Percentiles rank a stretch among this genome's conserved stretches.
Conservation (phyloP, 75 land plant genomes). For the Pinus albicaulis region DNA sequence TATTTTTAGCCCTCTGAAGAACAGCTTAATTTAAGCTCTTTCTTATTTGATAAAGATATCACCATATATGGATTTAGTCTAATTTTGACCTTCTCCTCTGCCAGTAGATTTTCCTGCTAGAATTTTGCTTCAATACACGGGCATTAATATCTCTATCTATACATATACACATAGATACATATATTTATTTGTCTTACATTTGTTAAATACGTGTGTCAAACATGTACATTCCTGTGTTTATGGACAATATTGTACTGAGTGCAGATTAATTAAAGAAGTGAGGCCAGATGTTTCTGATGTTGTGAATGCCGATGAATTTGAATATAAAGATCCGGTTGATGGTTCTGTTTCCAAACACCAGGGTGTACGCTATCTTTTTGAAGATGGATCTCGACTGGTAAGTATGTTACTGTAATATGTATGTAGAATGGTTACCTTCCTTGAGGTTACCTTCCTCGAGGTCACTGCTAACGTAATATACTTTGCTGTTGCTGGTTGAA, state of each 20-base stretch:
- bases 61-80: neutral
- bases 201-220: too few relatives aligned
- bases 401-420: constrained; percentile 2
- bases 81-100: neutral
- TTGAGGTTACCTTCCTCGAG: neutral
- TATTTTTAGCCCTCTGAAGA: neutral
- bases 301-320: constrained; percentile 90
- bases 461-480: neutral
- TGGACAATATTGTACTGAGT: neutral
- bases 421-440: neutral
- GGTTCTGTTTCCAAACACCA: constrained; percentile 97
- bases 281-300: constrained; percentile 84
- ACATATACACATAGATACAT: too few relatives aligned
- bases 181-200: too few relatives aligned
- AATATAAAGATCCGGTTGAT: constrained; percentile 99
- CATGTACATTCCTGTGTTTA: neutral
- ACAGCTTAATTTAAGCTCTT: neutral
- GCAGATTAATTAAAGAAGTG: constrained; percentile 68
- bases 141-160: too few relatives aligned
- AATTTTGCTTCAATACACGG: too few relatives aligned
- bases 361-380: constrained; percentile 93
- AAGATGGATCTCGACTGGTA: constrained; percentile 97
- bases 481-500: constrained; percentile 15
- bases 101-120: neutral
- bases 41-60: neutral